Evolutionary conservation across 2,329 filamentous ascomycete species (phyloP).

Genomic region (Fusarium ambrosium): DNA sequence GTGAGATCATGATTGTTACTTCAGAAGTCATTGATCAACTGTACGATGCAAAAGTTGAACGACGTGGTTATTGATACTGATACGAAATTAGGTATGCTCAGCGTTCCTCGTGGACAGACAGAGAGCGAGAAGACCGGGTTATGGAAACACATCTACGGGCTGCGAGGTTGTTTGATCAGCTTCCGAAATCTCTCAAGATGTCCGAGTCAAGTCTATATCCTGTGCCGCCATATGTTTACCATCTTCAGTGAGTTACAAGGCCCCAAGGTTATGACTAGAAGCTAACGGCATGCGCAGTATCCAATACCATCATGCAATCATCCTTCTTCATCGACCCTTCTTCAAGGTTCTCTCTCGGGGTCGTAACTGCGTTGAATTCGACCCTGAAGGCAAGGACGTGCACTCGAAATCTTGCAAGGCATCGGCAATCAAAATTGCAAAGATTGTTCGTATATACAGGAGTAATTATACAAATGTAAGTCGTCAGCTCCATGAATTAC

Average conservation of each 20-base stretch:
- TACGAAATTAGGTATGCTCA: not conserved
- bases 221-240: not conserved
- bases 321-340: not conserved
- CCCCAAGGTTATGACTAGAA: accelerated
- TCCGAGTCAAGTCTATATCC: not conserved
- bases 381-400: slow-evolving; percentile 30
- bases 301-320: not conserved
- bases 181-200: slow-evolving; percentile 1
- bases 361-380: slow-evolving; percentile 18
- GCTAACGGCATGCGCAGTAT: not conserved
- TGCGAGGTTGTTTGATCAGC: not conserved
- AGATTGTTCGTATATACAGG: slow-evolving; percentile 31
- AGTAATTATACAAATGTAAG: slow-evolving; percentile 28
- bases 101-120: not conserved
- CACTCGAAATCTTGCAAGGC: slow-evolving; percentile 29
- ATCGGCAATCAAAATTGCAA: slow-evolving; percentile 27
- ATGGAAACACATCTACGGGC: not conserved
- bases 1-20: slow-evolving; percentile 20
- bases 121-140: not conserved
- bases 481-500: accelerated
- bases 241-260: not conserved
- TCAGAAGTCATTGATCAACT: slow-evolving; percentile 26
- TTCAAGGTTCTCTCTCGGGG: not conserved
- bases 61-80: not conserved
- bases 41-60: not conserved